phyloP scores from a whole-genome alignment of 495 filamentous ascomycete species.

The Oidiodendron maius region DNA sequence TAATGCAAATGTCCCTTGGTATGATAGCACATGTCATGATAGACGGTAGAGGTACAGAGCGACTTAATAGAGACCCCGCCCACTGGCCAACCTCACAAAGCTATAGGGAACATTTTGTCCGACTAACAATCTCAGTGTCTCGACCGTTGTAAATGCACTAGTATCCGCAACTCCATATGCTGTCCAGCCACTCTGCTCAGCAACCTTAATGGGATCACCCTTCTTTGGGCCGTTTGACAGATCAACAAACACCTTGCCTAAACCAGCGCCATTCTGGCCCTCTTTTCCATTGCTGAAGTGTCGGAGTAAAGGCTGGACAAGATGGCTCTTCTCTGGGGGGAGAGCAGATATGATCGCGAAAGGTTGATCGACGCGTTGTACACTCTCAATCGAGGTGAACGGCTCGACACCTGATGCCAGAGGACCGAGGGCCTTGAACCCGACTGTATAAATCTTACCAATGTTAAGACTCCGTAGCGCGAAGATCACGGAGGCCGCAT shows the following conservation, averaged over 20 bases:
- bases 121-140: constrained; percentile 69
- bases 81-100: constrained; percentile 74
- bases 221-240: constrained; percentile 64
- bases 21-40: background rate
- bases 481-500: constrained; percentile 70
- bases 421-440: constrained; percentile 64
- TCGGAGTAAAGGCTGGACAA: constrained; percentile 73
- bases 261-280: constrained; percentile 17
- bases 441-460: constrained; percentile 75
- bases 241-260: constrained; percentile 72
- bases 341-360: constrained; percentile 77
- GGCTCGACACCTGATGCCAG: constrained; percentile 61
- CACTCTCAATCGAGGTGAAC: constrained; percentile 72
- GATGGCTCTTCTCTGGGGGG: constrained; percentile 67
- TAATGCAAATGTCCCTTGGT: background rate
- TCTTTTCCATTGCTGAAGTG: constrained; percentile 39
- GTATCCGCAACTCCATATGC: constrained; percentile 75
- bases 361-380: constrained; percentile 67
- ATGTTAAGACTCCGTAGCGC: constrained; percentile 70
- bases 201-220: constrained; percentile 61
- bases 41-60: background rate
- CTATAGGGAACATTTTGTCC: constrained; percentile 84
- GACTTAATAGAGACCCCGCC: constrained; percentile 56
- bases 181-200: constrained; percentile 66
- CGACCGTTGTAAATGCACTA: constrained; percentile 74